These are phyloP conservation scores for Pythium rishiriense DNA, from an alignment of 352 stramenopile species.

Conservation along the genomic window DNA sequence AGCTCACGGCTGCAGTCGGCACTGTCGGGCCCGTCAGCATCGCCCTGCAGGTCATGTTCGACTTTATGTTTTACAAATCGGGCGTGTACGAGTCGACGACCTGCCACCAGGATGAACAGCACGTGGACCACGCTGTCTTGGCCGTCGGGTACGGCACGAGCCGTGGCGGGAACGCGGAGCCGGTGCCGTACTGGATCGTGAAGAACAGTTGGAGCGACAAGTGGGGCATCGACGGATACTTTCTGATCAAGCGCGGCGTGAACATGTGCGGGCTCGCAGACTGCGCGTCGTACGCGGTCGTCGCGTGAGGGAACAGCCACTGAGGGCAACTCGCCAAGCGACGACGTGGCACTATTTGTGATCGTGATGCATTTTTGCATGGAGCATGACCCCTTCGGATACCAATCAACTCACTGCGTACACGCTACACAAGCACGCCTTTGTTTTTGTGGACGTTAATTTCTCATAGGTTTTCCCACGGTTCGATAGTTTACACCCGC, in stretches of 20 bases:
- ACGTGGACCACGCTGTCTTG: constrained; percentile 93
- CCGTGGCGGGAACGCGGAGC: too few species aligned
- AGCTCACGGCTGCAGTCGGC: constrained; percentile 68
- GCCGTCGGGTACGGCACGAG: constrained; percentile 95
- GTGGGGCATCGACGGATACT: constrained; percentile 96
- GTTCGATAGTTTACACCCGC: neutral
- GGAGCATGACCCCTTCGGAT: neutral
- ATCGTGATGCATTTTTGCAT: too few species aligned
- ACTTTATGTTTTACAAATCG: constrained; percentile 89
- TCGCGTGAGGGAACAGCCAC: constrained; percentile 38
- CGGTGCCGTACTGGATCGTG: constrained; percentile 94
- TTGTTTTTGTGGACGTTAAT: too few species aligned
- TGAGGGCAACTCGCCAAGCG: neutral
- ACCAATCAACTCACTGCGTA: too few species aligned
- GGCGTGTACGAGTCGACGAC: constrained; percentile 85
- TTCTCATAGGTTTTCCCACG: neutral
- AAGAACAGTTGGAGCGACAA: constrained; percentile 95
- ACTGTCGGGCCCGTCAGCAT: constrained; percentile 77
- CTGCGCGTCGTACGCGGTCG: constrained; percentile 85
- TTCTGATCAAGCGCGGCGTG: constrained; percentile 91
- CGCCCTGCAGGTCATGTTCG: constrained; percentile 83
- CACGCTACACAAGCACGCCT: too few species aligned
- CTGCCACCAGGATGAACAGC: constrained; percentile 69
- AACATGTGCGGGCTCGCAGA: constrained; percentile 90
- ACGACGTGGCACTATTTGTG: neutral